These are phyloP conservation scores for Miamiensis avidus DNA, from an alignment of 169 alveolate genomes.

Conservation along the genomic window DNA sequence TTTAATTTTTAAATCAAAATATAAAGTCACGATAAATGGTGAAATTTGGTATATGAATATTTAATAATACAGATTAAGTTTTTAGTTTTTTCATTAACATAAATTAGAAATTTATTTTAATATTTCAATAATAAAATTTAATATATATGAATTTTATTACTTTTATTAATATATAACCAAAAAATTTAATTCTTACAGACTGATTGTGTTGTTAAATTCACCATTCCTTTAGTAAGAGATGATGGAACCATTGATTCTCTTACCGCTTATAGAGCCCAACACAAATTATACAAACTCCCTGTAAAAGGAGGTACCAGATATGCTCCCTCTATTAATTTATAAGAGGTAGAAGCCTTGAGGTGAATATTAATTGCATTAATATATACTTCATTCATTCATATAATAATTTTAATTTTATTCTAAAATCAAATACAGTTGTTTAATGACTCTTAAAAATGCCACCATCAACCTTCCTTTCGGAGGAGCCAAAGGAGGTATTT, in stretches of 20 bases:
- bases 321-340: conserved; percentile 51
- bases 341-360: conserved; percentile 46
- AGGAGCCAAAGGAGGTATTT: conserved; percentile 84
- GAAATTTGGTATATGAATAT: too few species aligned
- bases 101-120: too few species aligned
- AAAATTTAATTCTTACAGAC: background rate
- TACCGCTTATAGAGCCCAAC: conserved; percentile 66
- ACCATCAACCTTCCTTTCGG: conserved; percentile 72
- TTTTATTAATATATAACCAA: too few species aligned
- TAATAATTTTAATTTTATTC: conserved; percentile 39
- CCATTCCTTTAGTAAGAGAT: conserved; percentile 71
- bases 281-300: conserved; percentile 69
- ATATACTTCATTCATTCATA: background rate
- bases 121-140: too few species aligned
- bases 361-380: background rate
- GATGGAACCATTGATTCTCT: conserved; percentile 62
- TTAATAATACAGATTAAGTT: too few species aligned
- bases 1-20: background rate
- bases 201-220: conserved; percentile 37
- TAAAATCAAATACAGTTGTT: conserved; percentile 31
- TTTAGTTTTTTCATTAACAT: too few species aligned
- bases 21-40: too few species aligned
- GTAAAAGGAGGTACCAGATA: conserved; percentile 80
- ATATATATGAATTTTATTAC: too few species aligned
- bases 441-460: conserved; percentile 72